These are phyloP conservation scores for Verticillium klebahnii DNA, from an alignment of 2,329 filamentous ascomycete species.

Conservation along the genomic window DNA sequence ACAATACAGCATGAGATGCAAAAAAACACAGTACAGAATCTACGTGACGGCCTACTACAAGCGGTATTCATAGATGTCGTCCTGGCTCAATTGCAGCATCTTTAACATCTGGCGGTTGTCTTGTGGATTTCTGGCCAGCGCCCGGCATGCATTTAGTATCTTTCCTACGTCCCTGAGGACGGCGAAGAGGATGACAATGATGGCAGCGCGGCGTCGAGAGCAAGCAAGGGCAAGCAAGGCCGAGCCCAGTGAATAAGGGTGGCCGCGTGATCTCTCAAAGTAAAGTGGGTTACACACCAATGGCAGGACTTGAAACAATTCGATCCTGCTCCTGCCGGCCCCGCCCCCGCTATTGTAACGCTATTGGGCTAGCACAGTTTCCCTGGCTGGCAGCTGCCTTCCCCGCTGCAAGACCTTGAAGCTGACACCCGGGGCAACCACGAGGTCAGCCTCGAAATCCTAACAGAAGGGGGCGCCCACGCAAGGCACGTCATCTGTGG, in stretches of 20 bases:
- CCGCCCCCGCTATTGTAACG: neutral
- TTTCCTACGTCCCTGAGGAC: neutral
- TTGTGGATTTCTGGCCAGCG: too few species aligned
- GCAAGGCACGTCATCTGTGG: neutral
- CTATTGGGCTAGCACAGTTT: neutral
- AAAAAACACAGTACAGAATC: too few species aligned
- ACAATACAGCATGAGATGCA: neutral
- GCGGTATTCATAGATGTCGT: too few species aligned
- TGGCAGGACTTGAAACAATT: neutral
- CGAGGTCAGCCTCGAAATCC: neutral
- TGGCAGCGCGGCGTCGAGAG: too few species aligned
- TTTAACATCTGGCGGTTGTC: too few species aligned
- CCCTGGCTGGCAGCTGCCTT: neutral
- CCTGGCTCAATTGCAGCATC: too few species aligned
- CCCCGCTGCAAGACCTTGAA: neutral
- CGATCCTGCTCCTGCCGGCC: neutral
- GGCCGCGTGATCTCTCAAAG: neutral
- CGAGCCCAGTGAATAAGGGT: neutral
- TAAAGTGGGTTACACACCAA: neutral
- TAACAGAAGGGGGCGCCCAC: neutral
- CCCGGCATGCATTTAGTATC: too few species aligned
- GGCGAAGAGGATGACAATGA: neutral
- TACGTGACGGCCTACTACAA: too few species aligned
- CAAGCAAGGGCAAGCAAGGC: neutral
- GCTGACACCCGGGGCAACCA: neutral